phyloP scores from a whole-genome alignment of 257 asterid genomes.

The Fraxinus pennsylvanica region DNA sequence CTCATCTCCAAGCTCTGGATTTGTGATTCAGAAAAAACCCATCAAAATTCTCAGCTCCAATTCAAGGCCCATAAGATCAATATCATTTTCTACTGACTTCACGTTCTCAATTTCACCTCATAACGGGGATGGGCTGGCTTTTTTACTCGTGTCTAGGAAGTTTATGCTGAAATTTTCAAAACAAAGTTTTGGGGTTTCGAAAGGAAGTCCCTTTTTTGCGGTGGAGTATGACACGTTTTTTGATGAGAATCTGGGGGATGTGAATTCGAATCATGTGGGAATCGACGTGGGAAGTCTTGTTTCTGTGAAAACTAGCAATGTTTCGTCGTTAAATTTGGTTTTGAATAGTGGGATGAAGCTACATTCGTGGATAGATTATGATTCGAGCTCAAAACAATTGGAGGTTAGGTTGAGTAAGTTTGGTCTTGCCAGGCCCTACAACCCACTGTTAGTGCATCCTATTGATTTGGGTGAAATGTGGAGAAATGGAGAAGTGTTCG shows the following conservation, averaged over 20 bases:
- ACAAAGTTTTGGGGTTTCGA: constrained; percentile 44
- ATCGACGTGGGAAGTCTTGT: constrained; percentile 56
- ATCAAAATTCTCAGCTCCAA: constrained; percentile 40
- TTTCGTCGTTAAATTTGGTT: constrained; percentile 34
- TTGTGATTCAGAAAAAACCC: constrained; percentile 56
- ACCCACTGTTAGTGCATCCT: constrained; percentile 54
- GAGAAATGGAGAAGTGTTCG: constrained; percentile 55
- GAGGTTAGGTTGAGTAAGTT: constrained; percentile 63
- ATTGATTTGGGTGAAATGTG: constrained; percentile 71
- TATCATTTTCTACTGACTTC: too few species aligned
- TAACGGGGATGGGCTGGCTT: constrained; percentile 62
- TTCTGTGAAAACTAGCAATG: constrained; percentile 25
- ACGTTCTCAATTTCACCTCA: constrained; percentile 28
- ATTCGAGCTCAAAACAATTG: constrained; percentile 65
- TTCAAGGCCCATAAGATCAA: constrained; percentile 6
- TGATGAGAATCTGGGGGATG: constrained; percentile 49
- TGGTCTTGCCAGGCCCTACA: constrained; percentile 54
- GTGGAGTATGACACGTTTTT: constrained; percentile 60
- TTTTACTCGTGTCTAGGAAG: constrained; percentile 51
- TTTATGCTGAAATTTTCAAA: constrained; percentile 37
- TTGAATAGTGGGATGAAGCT: constrained; percentile 64
- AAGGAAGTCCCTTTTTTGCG: constrained; percentile 48
- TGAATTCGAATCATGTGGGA: constrained; percentile 61
- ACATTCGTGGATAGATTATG: constrained; percentile 79
- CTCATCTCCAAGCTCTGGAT: constrained; percentile 60